Percentiles rank a stretch among this genome's conserved stretches.
These are phyloP conservation scores for Phytophthora chlamydospora DNA, from an alignment of 352 stramenopile species.

Conservation along the genomic window DNA sequence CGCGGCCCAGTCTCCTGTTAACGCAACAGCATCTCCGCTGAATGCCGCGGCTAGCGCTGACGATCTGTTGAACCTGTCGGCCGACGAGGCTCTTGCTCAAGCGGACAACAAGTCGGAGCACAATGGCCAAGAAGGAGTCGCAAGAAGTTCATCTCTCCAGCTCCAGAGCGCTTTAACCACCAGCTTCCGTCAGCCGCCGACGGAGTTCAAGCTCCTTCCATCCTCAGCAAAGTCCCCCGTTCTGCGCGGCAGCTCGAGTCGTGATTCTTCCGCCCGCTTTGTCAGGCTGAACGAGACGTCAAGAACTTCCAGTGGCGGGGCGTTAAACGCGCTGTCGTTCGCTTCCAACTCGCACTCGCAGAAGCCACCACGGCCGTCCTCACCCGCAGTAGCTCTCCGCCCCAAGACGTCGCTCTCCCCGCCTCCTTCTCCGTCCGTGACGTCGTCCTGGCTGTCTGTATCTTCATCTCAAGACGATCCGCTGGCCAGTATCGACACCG, in stretches of 20 bases:
- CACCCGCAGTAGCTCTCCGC: conserved; percentile 8
- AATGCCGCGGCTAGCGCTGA: conserved; percentile 20
- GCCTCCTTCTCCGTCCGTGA: conserved; percentile 20
- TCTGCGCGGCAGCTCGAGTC: conserved; percentile 9
- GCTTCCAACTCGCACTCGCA: not conserved
- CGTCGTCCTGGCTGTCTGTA: conserved; percentile 24
- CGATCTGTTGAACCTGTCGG: conserved; percentile 41
- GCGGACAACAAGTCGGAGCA: conserved; percentile 1
- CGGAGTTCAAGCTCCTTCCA: conserved; percentile 44
- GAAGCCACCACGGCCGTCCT: conserved; percentile 14
- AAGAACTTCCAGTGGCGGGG: conserved; percentile 12
- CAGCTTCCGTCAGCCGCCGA: conserved; percentile 32
- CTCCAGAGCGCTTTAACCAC: conserved; percentile 12
- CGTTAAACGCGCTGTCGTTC: conserved; percentile 9
- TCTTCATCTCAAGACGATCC: conserved; percentile 39
- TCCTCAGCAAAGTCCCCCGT: conserved; percentile 33
- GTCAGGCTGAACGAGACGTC: conserved; percentile 12
- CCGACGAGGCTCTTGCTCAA: conserved; percentile 39
- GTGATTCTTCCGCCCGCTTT: conserved; percentile 26
- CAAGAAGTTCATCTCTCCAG: conserved; percentile 13
- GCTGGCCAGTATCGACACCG: conserved; percentile 43
- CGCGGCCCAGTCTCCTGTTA: not conserved
- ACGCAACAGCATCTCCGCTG: not conserved
- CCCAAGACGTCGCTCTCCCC: conserved; percentile 13
- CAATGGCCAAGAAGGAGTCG: not conserved